These are phyloP conservation scores for Pyrenochaeta sp. DNA, from an alignment of 2,329 filamentous ascomycete genomes.

Conservation along the genomic window DNA sequence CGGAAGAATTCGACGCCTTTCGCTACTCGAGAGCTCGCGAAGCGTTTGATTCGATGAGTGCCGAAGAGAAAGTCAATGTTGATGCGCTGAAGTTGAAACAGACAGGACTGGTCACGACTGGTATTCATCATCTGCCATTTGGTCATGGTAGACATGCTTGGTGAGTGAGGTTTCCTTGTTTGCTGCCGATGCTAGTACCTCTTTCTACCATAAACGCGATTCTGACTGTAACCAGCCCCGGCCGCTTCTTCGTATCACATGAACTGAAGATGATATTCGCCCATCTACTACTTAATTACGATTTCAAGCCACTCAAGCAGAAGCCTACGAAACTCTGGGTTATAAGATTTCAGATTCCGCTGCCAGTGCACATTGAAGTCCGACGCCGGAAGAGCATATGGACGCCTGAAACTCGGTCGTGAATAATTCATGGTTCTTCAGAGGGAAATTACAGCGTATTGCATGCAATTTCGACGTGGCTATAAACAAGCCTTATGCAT, in stretches of 20 bases:
- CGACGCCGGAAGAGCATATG: constrained; percentile 17
- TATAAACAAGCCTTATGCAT: no score
- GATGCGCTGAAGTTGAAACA: constrained; percentile 45
- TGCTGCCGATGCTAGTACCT: no score
- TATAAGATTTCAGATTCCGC: constrained; percentile 13
- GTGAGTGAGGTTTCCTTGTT: constrained; percentile 17
- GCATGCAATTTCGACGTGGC: no score
- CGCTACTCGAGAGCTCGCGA: constrained; percentile 33
- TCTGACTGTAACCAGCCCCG: constrained; percentile 37
- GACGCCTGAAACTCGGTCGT: constrained; percentile 8
- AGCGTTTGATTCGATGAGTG: constrained; percentile 25
- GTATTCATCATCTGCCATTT: constrained; percentile 61
- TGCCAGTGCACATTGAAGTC: constrained; percentile 12
- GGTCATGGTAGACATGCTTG: constrained; percentile 64
- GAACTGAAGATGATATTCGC: constrained; percentile 51
- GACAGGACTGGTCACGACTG: constrained; percentile 64
- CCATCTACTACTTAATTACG: constrained; percentile 49
- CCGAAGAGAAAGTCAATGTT: constrained; percentile 24
- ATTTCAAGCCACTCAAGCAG: constrained; percentile 38
- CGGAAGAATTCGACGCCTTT: constrained; percentile 32
- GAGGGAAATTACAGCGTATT: background rate
- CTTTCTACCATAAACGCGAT: constrained; percentile 31
- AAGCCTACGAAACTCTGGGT: constrained; percentile 33
- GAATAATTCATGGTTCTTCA: no score
- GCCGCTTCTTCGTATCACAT: constrained; percentile 49